Percentiles rank a stretch among this genome's conserved stretches.
Evolutionary conservation across 2,329 filamentous ascomycete species (phyloP).

Genomic region (Microsporum canis): DNA sequence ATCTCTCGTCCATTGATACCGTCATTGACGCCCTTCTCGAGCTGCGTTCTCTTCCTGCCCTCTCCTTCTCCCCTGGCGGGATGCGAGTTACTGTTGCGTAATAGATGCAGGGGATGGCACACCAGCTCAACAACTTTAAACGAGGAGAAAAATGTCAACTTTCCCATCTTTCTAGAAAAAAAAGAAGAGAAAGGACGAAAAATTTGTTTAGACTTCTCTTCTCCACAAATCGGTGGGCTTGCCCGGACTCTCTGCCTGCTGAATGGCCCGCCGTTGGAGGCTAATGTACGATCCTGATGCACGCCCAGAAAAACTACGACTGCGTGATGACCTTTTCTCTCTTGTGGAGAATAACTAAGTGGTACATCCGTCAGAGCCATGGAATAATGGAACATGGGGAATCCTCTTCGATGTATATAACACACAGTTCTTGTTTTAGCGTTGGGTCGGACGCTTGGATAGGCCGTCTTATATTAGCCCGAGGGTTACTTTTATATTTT

Average conservation of each 20-base stretch:
- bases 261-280: conserved; percentile 2
- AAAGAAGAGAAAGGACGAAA: not conserved
- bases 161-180: not conserved
- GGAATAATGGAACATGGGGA: not conserved
- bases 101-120: conserved; percentile 1
- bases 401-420: not conserved
- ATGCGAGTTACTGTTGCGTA: conserved; percentile 3
- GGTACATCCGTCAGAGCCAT: not conserved
- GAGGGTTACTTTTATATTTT: not conserved
- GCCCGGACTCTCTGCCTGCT: conserved; percentile 2
- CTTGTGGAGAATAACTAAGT: not conserved
- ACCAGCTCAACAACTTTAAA: conserved; percentile 3
- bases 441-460: not conserved
- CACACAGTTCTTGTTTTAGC: not conserved
- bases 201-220: conserved; percentile 5
- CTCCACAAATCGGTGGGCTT: conserved; percentile 3
- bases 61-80: not conserved
- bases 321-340: conserved; percentile 1
- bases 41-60: not conserved
- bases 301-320: not conserved
- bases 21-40: not conserved
- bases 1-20: too few species aligned
- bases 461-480: not conserved
- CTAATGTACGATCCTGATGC: conserved; percentile 5
- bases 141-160: not conserved